phyloP scores from a whole-genome alignment of 495 filamentous ascomycete species.

The Glarea lozoyensis region DNA sequence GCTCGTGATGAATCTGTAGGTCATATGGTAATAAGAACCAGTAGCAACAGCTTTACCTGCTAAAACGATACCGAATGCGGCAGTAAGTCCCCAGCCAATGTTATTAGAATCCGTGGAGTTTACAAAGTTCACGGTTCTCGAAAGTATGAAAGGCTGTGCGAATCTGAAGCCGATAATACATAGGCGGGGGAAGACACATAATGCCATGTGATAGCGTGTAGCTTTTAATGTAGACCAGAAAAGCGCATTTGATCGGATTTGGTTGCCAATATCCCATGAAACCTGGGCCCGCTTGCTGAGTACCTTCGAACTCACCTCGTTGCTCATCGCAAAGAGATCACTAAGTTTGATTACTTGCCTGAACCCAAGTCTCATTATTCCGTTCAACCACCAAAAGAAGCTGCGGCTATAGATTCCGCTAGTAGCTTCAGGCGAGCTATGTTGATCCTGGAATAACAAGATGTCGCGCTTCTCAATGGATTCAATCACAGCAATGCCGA shows the following conservation, averaged over 20 bases:
- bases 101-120: neutral
- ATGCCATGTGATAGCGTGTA: slow-evolving; percentile 22
- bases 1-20: slow-evolving; percentile 12
- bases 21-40: slow-evolving; percentile 27
- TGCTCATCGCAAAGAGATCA: slow-evolving; percentile 1
- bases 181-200: slow-evolving; percentile 29
- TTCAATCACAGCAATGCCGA: slow-evolving; percentile 41
- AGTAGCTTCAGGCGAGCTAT: slow-evolving; percentile 45
- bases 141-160: neutral
- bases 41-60: slow-evolving; percentile 41
- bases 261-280: slow-evolving; percentile 25
- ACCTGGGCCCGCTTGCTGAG: slow-evolving; percentile 15
- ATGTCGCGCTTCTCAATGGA: slow-evolving; percentile 41
- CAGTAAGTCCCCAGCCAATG: slow-evolving; percentile 51
- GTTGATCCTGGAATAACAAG: slow-evolving; percentile 31
- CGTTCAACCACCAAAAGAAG: slow-evolving; percentile 54
- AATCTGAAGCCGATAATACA: neutral
- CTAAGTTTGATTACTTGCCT: neutral
- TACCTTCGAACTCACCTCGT: slow-evolving; percentile 9
- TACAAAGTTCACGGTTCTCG: neutral
- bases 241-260: slow-evolving; percentile 28
- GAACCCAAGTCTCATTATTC: too few species aligned
- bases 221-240: slow-evolving; percentile 39
- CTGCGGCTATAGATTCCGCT: slow-evolving; percentile 45
- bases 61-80: slow-evolving; percentile 52